A percentile compares a stretch with the other conserved stretches of the same genome.
phyloP scores from a whole-genome alignment of 2,329 filamentous ascomycete species.

The Penicillium sp. region DNA sequence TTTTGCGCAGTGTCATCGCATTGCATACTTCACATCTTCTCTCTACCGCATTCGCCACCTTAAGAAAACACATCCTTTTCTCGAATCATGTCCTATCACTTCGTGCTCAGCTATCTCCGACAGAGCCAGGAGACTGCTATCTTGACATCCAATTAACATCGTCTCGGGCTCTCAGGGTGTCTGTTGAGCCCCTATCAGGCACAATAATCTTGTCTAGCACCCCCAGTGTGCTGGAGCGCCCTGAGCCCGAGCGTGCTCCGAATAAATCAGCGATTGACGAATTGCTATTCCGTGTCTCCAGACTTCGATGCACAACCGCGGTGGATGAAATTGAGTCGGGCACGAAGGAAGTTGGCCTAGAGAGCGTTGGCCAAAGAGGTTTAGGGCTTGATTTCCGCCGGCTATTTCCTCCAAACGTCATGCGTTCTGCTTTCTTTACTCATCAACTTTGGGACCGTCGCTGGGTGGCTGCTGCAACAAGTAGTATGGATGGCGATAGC shows the following conservation, averaged over 20 bases:
- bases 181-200: constrained; percentile 77
- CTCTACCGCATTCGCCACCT: constrained; percentile 59
- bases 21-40: constrained; percentile 72
- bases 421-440: constrained; percentile 64
- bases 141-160: constrained; percentile 68
- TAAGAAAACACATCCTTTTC: constrained; percentile 62
- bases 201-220: constrained; percentile 67
- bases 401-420: constrained; percentile 61
- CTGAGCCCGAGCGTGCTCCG: constrained; percentile 65
- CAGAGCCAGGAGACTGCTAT: constrained; percentile 64
- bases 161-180: constrained; percentile 59
- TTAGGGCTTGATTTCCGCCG: constrained; percentile 51
- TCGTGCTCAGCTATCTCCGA: constrained; percentile 55
- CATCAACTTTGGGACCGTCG: constrained; percentile 53
- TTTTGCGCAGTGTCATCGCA: constrained; percentile 72
- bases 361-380: constrained; percentile 36
- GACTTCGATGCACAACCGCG: constrained; percentile 40
- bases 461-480: constrained; percentile 71
- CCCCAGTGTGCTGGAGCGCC: constrained; percentile 54
- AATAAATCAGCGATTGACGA: constrained; percentile 44
- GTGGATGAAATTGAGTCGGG: constrained; percentile 42
- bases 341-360: constrained; percentile 38
- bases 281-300: constrained; percentile 37
- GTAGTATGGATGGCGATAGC: constrained; percentile 69
- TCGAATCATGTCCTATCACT: constrained; percentile 58